Conservation (phyloP, 2,329 filamentous ascomycete species). For the Parastagonospora avenae region DNA sequence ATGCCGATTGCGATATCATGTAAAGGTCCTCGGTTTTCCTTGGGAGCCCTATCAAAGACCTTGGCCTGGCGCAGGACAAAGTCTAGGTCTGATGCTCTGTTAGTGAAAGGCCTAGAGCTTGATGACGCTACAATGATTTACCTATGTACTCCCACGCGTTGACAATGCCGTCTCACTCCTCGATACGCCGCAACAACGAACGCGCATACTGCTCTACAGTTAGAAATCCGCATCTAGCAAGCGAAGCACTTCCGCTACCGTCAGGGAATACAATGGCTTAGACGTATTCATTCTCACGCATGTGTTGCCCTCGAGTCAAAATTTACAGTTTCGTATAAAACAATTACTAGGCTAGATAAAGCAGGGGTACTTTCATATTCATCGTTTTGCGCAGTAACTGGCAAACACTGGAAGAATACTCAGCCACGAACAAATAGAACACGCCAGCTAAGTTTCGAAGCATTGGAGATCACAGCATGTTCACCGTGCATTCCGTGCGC, state of each 20-base stretch:
- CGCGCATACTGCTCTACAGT: neutral
- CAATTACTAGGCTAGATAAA: no score
- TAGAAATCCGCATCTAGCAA: neutral
- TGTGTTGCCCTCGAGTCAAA: no score
- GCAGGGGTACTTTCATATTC: no score
- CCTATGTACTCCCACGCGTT: neutral
- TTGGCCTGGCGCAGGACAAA: constrained; percentile 43
- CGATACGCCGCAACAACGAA: neutral
- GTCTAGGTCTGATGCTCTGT: neutral
- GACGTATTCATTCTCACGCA: no score
- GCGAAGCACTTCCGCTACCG: neutral
- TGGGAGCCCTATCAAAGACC: constrained; percentile 54
- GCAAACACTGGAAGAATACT: no score
- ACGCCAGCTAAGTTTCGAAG: no score
- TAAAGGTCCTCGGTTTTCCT: constrained; percentile 54
- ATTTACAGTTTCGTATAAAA: no score
- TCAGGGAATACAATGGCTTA: neutral
- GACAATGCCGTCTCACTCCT: neutral
- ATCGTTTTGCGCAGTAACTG: no score
- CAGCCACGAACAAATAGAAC: no score
- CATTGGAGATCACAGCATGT: no score
- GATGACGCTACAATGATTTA: neutral
- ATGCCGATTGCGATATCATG: constrained; percentile 60
- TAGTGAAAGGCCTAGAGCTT: neutral
- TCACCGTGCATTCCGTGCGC: no score